Base-by-base conservation (phyloP, 805 yeast species). In the Grigorovia jiainica region DNA sequence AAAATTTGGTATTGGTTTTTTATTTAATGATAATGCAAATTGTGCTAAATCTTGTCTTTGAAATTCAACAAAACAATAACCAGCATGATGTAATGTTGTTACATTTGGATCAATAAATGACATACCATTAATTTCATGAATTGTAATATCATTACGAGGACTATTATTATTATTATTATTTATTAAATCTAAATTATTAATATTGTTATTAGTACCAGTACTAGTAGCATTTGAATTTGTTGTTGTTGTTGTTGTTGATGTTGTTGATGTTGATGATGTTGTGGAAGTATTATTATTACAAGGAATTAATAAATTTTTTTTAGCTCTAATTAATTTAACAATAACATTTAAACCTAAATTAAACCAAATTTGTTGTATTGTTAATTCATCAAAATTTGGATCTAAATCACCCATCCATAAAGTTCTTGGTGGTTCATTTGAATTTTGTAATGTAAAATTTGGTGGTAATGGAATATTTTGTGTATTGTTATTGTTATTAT, bases 381-480 rank as follows among this genome's bases (percentile, higher is more conserved):
- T 75, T 3, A 64, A 67, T 56, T 82, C 92, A 55, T 80, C 86
- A 53, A 82, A 75, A 75, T 82, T 76, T 1, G 90, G 86, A 55
- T 83, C 90, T 49, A 83, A 65, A 60, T 83, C 92, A 9, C 94
- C 94, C 94, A 83, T 83, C 94, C 94, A 83, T 25, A 83, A 64
- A 1, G 94, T 83, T 46, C 82, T 70, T 20, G 94, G 87, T 13
- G 73, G 69, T 11, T 68, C 66, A 6, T 59, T 51, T 1, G 72
- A 63, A 1, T 72, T 66, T 36, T 72, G 70, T 3, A 75, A 67
- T 2, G 74, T 71, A 34, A 70, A 68, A 34, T 65, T 63, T 4
- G 81, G 80, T 5, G 81, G 81, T 36, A 66, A 61, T 33, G 82
- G 82, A 32, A 76, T 53, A 10, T 29, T 19, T 17, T 27, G 31